These are phyloP conservation scores for Leucocoprinus sp. DNA, from an alignment of 768 basidiomycete genomes.

Conservation along the genomic window DNA sequence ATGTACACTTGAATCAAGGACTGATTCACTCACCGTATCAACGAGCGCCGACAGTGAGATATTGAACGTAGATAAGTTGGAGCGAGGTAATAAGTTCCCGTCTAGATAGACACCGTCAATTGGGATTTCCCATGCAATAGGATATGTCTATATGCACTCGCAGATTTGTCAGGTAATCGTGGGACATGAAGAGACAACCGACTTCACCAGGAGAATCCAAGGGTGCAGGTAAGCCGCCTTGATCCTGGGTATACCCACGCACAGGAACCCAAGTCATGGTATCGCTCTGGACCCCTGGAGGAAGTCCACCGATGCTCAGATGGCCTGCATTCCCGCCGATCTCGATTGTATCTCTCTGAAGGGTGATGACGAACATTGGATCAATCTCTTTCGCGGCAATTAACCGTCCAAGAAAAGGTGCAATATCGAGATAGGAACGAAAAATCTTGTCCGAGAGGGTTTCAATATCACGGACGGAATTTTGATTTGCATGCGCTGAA, in stretches of 20 bases:
- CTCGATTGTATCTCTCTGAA: slow-evolving; percentile 63
- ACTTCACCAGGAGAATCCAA: slow-evolving; percentile 56
- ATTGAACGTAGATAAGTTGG: slow-evolving; percentile 35
- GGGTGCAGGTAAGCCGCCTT: slow-evolving; percentile 51
- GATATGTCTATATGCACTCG: slow-evolving; percentile 39
- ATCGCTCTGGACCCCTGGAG: slow-evolving; percentile 35
- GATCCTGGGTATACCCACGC: slow-evolving; percentile 38
- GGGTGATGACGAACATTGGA: slow-evolving; percentile 43
- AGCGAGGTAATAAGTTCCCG: slow-evolving; percentile 49
- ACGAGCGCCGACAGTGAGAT: slow-evolving; percentile 57
- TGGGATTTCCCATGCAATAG: slow-evolving; percentile 64
- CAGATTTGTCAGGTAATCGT: neutral
- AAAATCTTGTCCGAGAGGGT: slow-evolving; percentile 16
- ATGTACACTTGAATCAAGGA: neutral
- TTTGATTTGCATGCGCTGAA: slow-evolving; percentile 9
- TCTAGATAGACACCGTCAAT: slow-evolving; percentile 69
- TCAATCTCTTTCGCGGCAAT: slow-evolving; percentile 27
- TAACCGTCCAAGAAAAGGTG: slow-evolving; percentile 41
- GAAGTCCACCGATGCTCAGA: slow-evolving; percentile 61
- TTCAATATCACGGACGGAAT: neutral
- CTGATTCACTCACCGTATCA: slow-evolving; percentile 49
- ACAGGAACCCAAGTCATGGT: slow-evolving; percentile 61
- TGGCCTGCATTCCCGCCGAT: slow-evolving; percentile 62
- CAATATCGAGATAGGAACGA: slow-evolving; percentile 31
- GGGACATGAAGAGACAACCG: neutral